Percentiles rank a stretch among this genome's conserved stretches.
Evolutionary conservation across 2,329 filamentous ascomycete species (phyloP).

Genomic region (Akanthomyces uredinophilus): DNA sequence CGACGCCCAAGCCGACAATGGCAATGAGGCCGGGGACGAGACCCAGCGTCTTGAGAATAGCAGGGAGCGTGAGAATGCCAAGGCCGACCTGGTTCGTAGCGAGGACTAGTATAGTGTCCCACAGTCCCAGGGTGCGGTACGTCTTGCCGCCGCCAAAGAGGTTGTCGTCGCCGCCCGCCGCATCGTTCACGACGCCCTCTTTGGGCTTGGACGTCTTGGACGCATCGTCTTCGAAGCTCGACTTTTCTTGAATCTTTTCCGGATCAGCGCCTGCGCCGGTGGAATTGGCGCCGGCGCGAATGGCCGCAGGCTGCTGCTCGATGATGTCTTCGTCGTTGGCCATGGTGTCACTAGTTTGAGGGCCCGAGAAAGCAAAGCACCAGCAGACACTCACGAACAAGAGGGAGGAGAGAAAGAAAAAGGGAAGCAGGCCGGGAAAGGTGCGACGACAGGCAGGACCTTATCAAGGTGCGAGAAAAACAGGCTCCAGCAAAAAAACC

Average conservation of each 20-base stretch:
- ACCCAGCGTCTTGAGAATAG: conserved; percentile 63
- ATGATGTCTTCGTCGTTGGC: conserved; percentile 3
- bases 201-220: conserved; percentile 10
- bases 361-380: neutral
- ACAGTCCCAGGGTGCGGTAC: conserved; percentile 30
- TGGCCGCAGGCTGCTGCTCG: neutral
- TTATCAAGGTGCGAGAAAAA: conserved; percentile 1
- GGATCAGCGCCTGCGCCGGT: neutral
- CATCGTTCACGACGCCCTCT: conserved; percentile 1
- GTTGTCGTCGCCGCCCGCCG: conserved; percentile 6
- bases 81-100: conserved; percentile 32
- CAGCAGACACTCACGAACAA: neutral
- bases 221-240: conserved; percentile 10
- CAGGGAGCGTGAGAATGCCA: conserved; percentile 63
- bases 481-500: conserved; percentile 5
- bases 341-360: neutral
- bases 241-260: conserved; percentile 11
- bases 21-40: conserved; percentile 63
- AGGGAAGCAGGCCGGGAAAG: neutral
- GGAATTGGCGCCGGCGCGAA: neutral
- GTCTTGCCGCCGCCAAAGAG: conserved; percentile 22
- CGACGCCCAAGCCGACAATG: conserved; percentile 58
- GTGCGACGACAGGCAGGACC: neutral
- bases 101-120: conserved; percentile 30
- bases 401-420: neutral